phyloP scores from a whole-genome alignment of 164 flowering plant species.

The Nymphaea thermarum region DNA sequence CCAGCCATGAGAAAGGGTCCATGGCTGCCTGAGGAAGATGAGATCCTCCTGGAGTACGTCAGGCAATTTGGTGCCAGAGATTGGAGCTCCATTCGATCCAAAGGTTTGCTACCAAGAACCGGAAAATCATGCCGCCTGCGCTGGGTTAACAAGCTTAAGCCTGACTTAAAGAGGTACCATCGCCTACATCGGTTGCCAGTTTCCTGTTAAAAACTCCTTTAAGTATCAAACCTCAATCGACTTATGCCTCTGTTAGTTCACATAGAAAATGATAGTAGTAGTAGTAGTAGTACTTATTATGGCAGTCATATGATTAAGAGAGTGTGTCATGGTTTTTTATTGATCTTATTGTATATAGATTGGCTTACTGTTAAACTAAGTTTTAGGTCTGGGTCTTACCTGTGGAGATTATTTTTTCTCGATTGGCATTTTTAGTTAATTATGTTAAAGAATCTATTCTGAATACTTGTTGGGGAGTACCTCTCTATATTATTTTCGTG shows the following conservation, averaged over 20 bases:
- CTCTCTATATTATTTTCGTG: too few species aligned
- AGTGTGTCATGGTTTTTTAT: too few species aligned
- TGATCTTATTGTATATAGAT: too few species aligned
- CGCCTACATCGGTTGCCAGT: neutral
- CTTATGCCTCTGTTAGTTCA: neutral
- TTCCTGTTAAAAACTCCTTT: neutral
- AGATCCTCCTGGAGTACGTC: slow-evolving; percentile 63
- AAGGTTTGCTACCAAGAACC: slow-evolving; percentile 76
- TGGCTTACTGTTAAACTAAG: too few species aligned
- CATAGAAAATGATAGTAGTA: too few species aligned
- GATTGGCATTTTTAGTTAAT: too few species aligned
- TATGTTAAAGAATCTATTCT: too few species aligned
- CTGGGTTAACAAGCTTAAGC: slow-evolving; percentile 92
- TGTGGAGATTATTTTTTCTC: too few species aligned
- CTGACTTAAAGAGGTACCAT: slow-evolving; percentile 70
- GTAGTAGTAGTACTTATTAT: too few species aligned
- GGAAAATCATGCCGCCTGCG: slow-evolving; percentile 97
- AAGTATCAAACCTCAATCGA: neutral
- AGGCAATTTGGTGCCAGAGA: slow-evolving; percentile 72
- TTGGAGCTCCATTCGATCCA: slow-evolving; percentile 99
- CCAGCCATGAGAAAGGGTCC: slow-evolving; percentile 65
- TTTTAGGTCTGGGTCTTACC: too few species aligned
- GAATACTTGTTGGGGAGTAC: too few species aligned
- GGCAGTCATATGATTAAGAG: too few species aligned
- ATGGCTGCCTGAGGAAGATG: slow-evolving; percentile 87